Evolutionary conservation across 129 eudicot species (phyloP).

Genomic region (Cynara cardunculus): DNA sequence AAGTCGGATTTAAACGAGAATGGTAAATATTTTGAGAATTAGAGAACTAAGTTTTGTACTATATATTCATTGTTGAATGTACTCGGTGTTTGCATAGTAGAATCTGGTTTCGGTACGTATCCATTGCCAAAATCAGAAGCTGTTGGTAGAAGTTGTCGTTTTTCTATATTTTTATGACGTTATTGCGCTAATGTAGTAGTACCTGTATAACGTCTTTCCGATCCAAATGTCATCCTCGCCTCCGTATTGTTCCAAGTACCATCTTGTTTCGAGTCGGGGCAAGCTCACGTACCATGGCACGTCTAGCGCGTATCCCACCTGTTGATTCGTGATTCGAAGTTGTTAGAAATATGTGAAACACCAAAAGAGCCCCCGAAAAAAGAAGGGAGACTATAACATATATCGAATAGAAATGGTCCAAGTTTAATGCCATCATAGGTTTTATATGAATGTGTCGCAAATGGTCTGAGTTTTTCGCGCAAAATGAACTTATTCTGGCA

Average conservation of each 20-base stretch:
- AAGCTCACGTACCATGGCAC: constrained; percentile 88
- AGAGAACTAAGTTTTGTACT: no score
- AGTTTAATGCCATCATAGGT: background rate
- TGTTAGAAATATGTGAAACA: background rate
- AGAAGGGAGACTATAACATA: no score
- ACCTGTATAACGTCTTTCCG: constrained; percentile 97
- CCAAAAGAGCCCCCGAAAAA: no score
- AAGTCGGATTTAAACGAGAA: background rate
- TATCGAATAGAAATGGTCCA: background rate
- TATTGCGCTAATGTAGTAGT: background rate
- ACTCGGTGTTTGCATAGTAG: no score
- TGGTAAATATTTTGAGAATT: background rate
- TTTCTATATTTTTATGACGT: background rate
- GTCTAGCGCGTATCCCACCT: constrained; percentile 86
- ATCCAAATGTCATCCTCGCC: constrained; percentile 95
- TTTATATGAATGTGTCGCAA: background rate
- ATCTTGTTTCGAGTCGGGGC: constrained; percentile 80
- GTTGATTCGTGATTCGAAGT: background rate
- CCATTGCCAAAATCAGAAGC: background rate
- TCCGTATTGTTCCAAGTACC: constrained; percentile 84
- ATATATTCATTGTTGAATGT: no score
- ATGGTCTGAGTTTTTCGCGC: background rate
- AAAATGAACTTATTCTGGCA: background rate
- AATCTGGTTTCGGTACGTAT: no score
- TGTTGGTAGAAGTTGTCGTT: background rate